Evolutionary conservation across 306 rosid genomes (phyloP), one percentile per base, ranked within the genome.

Genomic region (Trifolium subterraneum): DNA sequence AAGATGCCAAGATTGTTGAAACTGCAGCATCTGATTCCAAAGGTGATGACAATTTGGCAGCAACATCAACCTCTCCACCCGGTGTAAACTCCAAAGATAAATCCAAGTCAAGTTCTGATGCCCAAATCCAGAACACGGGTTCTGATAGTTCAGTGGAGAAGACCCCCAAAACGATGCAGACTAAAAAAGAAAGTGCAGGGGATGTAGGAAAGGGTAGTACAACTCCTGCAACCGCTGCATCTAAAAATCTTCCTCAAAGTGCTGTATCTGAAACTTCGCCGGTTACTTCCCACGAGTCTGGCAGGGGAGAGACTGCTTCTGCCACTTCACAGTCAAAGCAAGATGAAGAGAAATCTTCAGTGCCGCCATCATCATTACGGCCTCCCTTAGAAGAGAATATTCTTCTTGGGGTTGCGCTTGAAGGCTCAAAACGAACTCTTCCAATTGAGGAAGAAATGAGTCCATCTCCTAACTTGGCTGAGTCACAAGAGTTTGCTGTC

Each of bases 361-460:
- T 61, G 55, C 44, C 90, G 4, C 41, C 84, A 10, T 63, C 87
- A 31, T 62, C 78, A 25, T 58, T 80, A 7, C 81, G 86, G 54
- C 74, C 93, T 18, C 70, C 92, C 50, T 70, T 94, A 39, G 97
- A 92, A 79, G 98, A 92, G 78, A 94, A 94, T 67, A 90, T 94
- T 51, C 86, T 94, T 79, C 98, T 94, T 11, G 99, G 89, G 51
- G 97, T 94, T 79, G 99, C 96, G 31, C 80, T 94, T n/a, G 96
- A 94, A 70, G 99, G 97, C 64, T 92, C 99, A 36, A 94, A 87
- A 83, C 87, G 96, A 71, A 94, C 96, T 44, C 99, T 94, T 65
- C 99, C 93, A 7, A 92, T 94, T 15, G 95, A 90, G 50, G 99
- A 87, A 76, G 92, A 92, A 33, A 78, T 79, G 79, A 50, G 70